phyloP scores from a whole-genome alignment of 73 alveolate species.

The Uronychia binucleata region DNA sequence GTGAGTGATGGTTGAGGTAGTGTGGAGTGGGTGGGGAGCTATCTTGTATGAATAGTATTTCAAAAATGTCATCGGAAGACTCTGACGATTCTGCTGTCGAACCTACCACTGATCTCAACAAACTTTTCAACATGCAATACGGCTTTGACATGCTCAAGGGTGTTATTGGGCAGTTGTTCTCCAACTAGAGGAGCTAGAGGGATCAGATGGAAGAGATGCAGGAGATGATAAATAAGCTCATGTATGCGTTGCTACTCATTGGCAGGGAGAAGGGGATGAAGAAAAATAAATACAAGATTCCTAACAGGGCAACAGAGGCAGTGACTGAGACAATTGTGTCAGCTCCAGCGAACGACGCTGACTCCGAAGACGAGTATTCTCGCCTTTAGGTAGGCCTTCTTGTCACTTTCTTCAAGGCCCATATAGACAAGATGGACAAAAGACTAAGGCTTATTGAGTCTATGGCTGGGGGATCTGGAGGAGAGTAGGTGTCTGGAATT shows the following conservation, averaged over 20 bases:
- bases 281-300: background rate
- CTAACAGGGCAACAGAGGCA: background rate
- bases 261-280: background rate
- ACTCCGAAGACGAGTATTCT: background rate
- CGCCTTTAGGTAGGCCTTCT: background rate
- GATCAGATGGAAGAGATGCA: background rate
- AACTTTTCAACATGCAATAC: no score
- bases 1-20: no score
- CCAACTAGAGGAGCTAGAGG: background rate
- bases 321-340: background rate
- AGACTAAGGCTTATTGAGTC: background rate
- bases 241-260: background rate
- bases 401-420: background rate
- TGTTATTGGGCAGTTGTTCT: background rate
- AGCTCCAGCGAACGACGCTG: background rate
- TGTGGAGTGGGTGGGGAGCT: no score
- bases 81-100: no score
- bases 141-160: no score
- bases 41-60: no score
- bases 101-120: no score
- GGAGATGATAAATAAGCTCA: background rate
- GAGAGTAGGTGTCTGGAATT: background rate
- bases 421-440: background rate
- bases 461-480: background rate
- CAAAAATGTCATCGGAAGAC: no score